phyloP scores from a whole-genome alignment of 345 rosid genomes.

The Aquilaria sinensis region DNA sequence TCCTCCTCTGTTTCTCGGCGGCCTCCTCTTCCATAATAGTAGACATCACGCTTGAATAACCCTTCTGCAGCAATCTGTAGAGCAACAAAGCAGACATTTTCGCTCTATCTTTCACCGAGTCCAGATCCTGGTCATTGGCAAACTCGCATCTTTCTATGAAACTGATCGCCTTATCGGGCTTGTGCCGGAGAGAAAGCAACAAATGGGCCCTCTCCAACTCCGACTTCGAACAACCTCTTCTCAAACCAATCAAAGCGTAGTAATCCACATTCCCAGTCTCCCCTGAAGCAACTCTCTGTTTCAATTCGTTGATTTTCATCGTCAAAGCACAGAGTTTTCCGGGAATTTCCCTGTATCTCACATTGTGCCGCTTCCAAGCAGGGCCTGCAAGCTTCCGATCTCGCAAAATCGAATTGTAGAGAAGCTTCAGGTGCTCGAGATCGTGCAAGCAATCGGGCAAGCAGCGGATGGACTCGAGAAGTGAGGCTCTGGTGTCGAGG shows the following conservation, averaged over 20 bases:
- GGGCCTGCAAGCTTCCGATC: constrained; percentile 86
- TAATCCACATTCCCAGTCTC: constrained; percentile 74
- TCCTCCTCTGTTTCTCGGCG: constrained; percentile 49
- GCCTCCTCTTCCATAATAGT: constrained; percentile 58
- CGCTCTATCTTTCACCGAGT: constrained; percentile 62
- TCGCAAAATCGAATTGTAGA: constrained; percentile 71
- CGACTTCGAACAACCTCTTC: constrained; percentile 74
- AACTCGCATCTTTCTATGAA: constrained; percentile 77
- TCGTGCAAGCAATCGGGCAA: constrained; percentile 79
- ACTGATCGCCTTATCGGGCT: constrained; percentile 60
- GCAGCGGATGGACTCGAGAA: constrained; percentile 69
- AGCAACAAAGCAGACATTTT: constrained; percentile 65
- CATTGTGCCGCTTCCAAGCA: constrained; percentile 74
- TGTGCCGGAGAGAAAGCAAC: constrained; percentile 57
- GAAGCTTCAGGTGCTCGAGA: constrained; percentile 72
- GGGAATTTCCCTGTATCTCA: constrained; percentile 72
- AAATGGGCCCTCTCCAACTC: constrained; percentile 80
- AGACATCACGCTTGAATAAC: constrained; percentile 45
- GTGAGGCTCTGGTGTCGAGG: constrained; percentile 66
- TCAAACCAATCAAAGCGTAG: constrained; percentile 60
- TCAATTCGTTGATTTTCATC: constrained; percentile 47
- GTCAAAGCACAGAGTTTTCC: constrained; percentile 63
- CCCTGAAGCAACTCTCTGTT: constrained; percentile 63
- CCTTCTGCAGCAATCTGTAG: constrained; percentile 68
- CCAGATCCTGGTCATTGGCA: constrained; percentile 49